Evolutionary conservation across 345 rosid species (phyloP).

Genomic region (Eucalyptus pauciflora): DNA sequence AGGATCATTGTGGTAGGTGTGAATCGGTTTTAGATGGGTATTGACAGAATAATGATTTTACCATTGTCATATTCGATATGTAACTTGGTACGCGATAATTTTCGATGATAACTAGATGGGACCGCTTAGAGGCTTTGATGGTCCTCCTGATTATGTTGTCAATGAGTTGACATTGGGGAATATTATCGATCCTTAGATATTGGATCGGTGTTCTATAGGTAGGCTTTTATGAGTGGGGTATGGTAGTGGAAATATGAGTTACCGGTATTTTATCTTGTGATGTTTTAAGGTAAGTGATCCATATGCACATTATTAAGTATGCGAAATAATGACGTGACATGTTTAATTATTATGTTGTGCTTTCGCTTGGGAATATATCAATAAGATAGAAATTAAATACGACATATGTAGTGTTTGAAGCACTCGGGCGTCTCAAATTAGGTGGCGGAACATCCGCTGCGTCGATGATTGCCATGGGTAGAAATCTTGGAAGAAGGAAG

Average conservation of each 20-base stretch:
- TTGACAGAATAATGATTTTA: too few species aligned
- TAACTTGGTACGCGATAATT: fast-evolving
- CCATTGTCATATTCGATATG: too few species aligned
- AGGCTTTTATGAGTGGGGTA: neutral
- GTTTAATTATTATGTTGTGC: neutral
- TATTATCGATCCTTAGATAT: too few species aligned
- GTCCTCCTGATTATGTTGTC: neutral
- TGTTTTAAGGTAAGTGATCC: neutral
- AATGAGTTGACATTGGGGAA: fast-evolving
- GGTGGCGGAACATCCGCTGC: neutral
- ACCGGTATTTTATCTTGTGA: neutral
- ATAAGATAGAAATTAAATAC: neutral
- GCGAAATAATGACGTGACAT: neutral
- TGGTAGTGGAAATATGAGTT: neutral
- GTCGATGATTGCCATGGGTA: neutral
- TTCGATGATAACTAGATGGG: neutral
- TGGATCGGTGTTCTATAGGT: neutral
- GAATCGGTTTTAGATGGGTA: too few species aligned
- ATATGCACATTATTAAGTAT: neutral
- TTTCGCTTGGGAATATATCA: neutral
- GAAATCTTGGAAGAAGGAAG: neutral
- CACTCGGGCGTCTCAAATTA: neutral
- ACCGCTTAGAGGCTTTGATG: neutral
- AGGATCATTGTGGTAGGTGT: too few species aligned
- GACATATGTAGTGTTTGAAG: neutral